Conservation (phyloP, 169 alveolate species). For the Plasmodium sp. region DNA sequence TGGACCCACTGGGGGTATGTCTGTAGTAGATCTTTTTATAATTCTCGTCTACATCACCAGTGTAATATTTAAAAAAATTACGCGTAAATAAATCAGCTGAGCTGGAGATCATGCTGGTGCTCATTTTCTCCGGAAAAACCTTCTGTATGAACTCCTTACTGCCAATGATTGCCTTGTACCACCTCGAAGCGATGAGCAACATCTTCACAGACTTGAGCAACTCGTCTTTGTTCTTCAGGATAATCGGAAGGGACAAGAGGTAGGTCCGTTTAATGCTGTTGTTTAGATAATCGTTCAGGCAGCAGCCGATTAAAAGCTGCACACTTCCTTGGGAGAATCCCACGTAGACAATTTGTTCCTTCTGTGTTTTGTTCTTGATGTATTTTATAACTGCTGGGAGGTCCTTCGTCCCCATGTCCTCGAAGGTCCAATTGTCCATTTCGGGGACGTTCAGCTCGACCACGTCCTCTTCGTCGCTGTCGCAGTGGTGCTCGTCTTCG, state of each 20-base stretch:
- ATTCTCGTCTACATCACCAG: not conserved
- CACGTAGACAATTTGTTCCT: slow-evolving; percentile 37
- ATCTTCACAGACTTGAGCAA: not conserved
- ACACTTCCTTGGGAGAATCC: slow-evolving; percentile 68
- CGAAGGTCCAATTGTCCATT: slow-evolving; percentile 20
- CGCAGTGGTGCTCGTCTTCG: no score
- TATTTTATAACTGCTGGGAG: slow-evolving; percentile 41
- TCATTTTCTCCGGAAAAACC: not conserved
- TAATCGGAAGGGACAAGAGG: slow-evolving; percentile 35
- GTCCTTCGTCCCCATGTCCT: slow-evolving; percentile 57
- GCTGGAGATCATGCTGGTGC: not conserved
- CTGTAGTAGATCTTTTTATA: not conserved
- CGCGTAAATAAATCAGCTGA: slow-evolving; percentile 7
- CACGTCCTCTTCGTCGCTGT: not conserved
- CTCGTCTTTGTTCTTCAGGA: not conserved
- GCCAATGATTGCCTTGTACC: not conserved
- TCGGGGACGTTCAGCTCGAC: not conserved
- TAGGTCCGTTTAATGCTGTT: slow-evolving; percentile 20
- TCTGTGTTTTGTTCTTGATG: slow-evolving; percentile 21
- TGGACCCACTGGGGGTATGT: slow-evolving; percentile 35
- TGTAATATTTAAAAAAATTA: not conserved
- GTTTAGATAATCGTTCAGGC: slow-evolving; percentile 13
- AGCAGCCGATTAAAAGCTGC: slow-evolving; percentile 7
- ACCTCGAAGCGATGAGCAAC: not conserved
- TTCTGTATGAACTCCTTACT: not conserved